Percentiles rank a stretch among this genome's conserved stretches.
Conservation (phyloP, 2,329 filamentous ascomycete genomes). For the Colletotrichum tanaceti region DNA sequence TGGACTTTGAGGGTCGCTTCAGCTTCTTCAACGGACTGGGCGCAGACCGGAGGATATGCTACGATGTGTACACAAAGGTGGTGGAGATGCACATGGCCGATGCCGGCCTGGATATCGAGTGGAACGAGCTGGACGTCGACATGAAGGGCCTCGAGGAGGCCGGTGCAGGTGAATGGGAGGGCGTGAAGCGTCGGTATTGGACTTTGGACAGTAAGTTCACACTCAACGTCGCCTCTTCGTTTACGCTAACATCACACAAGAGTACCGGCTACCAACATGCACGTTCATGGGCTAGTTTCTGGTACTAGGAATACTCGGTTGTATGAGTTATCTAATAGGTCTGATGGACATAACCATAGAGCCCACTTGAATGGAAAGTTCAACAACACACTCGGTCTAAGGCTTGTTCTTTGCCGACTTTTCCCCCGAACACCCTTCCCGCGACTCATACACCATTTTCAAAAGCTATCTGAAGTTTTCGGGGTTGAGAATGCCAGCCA, state of each 20-base stretch:
- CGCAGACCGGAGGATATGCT: constrained; percentile 90
- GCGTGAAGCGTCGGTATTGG: constrained; percentile 91
- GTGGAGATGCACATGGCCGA: constrained; percentile 92
- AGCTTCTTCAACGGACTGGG: constrained; percentile 93
- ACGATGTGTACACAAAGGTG: constrained; percentile 94
- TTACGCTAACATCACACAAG: constrained; percentile 54
- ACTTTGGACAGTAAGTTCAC: constrained; percentile 74
- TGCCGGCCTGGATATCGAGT: constrained; percentile 89
- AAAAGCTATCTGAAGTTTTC: constrained; percentile 66
- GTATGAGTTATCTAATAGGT: constrained; percentile 33
- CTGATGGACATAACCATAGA: constrained; percentile 27
- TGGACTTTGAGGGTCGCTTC: constrained; percentile 79
- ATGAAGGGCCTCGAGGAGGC: constrained; percentile 71
- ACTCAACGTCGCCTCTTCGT: neutral
- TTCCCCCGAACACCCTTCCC: constrained; percentile 38
- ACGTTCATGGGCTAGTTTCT: constrained; percentile 72
- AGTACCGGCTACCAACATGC: constrained; percentile 79
- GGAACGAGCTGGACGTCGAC: constrained; percentile 81
- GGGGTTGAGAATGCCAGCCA: constrained; percentile 72
- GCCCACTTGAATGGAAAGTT: constrained; percentile 30
- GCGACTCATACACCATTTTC: constrained; percentile 18
- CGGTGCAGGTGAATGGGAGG: constrained; percentile 84
- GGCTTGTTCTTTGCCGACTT: constrained; percentile 21
- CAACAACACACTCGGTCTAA: constrained; percentile 44
- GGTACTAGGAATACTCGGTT: constrained; percentile 16